Base-by-base conservation (phyloP, 2,329 filamentous ascomycete genomes). In the Aspergillus tubingensis region DNA sequence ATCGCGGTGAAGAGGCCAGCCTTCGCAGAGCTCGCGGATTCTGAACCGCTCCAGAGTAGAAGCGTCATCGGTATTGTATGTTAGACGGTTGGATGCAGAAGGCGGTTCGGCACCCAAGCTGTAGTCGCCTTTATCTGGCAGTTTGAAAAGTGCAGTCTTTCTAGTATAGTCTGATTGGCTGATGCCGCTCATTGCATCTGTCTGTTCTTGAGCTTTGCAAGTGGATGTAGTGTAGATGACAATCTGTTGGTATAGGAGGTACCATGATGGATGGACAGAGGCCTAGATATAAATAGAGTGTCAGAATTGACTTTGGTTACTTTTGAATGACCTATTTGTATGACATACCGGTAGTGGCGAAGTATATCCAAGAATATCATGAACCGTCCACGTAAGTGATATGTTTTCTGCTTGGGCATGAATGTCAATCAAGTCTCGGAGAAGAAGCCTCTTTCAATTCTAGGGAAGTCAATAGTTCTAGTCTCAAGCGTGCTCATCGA, bases 1-100 rank as follows among this genome's bases (percentile, higher is more conserved):
- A n/a, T 58, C 56, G 3, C 56, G 56, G n/a, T 53, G 48, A 21
- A 52, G 48, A 2, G 56, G 56, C 56, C 56, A 58, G 21, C 56
- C 49, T n/a, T 58, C 56, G 36, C 47, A 52, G 7, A 58, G 15
- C 13, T 58, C 56, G 17, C 56, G 56, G 38, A 58, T 43, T n/a
- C 27, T 39, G 19, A 44, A 58, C 3, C 56, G 56, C 8, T 58
- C 56, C 17, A 58, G 32, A 10, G 56, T 52, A 2, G 48, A 32
- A 5, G 48, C 47, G 13, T 52, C 36, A 1, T 27, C n/a, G 8
- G 47, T 52, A 8, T 58, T 58, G 38, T 58, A 43, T 10, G 36
- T 39, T 5, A 58, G 23, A 19, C 47, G 47, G 17, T 53, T 25
- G 8, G 25, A 17, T 47, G 56, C 54, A 36, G 17, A n/a, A 30